A percentile compares a stretch with the other conserved stretches of the same genome.
Evolutionary conservation across 805 yeast genomes (phyloP).

Genomic region (Monosporozyma servazzii): DNA sequence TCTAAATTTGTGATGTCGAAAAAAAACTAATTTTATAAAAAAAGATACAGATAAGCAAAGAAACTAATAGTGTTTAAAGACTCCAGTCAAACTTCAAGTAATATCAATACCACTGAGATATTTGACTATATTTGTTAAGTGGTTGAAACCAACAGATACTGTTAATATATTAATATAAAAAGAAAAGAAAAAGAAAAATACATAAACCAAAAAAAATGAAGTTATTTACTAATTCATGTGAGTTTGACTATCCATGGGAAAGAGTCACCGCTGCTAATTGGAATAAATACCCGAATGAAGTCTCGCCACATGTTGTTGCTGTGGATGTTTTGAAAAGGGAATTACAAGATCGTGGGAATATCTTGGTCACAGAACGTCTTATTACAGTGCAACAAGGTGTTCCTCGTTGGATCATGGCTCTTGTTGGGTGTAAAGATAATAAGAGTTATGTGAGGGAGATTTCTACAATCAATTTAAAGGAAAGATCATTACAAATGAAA

Average conservation of each 20-base stretch:
- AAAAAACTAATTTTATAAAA: too few species aligned
- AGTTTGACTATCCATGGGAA: conserved; percentile 82
- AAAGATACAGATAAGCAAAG: too few species aligned
- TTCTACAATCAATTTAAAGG: conserved; percentile 65
- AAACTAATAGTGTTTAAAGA: too few species aligned
- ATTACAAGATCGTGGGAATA: conserved; percentile 41
- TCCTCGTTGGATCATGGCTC: conserved; percentile 66
- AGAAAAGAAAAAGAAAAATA: neutral
- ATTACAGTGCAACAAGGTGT: conserved; percentile 82
- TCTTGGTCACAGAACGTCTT: conserved; percentile 71
- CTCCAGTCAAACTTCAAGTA: too few species aligned
- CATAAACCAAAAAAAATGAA: conserved; percentile 45
- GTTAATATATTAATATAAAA: neutral
- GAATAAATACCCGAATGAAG: conserved; percentile 93
- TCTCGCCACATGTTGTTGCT: conserved; percentile 84
- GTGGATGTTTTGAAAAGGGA: conserved; percentile 82
- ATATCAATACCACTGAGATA: too few species aligned
- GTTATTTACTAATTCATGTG: conserved; percentile 60
- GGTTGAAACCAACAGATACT: neutral
- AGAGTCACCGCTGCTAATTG: conserved; percentile 93
- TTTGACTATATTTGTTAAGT: neutral
- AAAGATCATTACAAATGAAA: conserved; percentile 61
- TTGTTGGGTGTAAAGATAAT: conserved; percentile 74
- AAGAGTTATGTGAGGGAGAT: conserved; percentile 81
- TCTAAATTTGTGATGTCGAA: too few species aligned